Evolutionary conservation across 176 grass and related monocot genomes (phyloP).

Genomic region (Aegilops longissima): DNA sequence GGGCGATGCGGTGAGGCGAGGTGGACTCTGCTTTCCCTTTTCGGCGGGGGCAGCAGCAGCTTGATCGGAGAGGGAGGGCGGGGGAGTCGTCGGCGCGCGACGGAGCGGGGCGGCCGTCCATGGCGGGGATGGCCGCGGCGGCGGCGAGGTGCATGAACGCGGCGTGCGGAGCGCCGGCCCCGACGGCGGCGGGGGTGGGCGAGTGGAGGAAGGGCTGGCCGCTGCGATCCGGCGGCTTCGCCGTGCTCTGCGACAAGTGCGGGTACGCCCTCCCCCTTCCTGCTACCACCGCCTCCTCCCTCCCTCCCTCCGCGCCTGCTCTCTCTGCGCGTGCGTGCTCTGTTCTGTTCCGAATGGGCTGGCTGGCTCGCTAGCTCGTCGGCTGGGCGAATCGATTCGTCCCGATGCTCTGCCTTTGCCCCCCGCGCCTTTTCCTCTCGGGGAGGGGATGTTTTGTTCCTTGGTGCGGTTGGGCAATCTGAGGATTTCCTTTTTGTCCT

Average conservation of each 20-base stretch:
- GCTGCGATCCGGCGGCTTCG: constrained; percentile 80
- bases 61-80: constrained; percentile 1
- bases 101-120: neutral
- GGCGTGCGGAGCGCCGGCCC: constrained; percentile 50
- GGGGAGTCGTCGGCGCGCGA: neutral
- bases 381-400: neutral
- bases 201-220: constrained; percentile 94
- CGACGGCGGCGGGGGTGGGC: constrained; percentile 29
- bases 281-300: neutral
- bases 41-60: neutral
- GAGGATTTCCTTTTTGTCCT: neutral
- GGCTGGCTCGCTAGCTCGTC: neutral
- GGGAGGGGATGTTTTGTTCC: neutral
- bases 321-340: neutral
- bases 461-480: neutral
- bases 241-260: constrained; percentile 92
- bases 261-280: constrained; percentile 45
- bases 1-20: constrained; percentile 16
- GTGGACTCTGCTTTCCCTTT: neutral
- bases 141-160: constrained; percentile 81
- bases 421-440: neutral
- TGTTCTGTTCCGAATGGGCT: neutral
- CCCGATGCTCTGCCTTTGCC: neutral
- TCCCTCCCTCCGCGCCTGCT: neutral
- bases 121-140: constrained; percentile 17